These are phyloP conservation scores for Helichrysum umbraculigerum DNA, from an alignment of 129 eudicot genomes.

Conservation along the genomic window DNA sequence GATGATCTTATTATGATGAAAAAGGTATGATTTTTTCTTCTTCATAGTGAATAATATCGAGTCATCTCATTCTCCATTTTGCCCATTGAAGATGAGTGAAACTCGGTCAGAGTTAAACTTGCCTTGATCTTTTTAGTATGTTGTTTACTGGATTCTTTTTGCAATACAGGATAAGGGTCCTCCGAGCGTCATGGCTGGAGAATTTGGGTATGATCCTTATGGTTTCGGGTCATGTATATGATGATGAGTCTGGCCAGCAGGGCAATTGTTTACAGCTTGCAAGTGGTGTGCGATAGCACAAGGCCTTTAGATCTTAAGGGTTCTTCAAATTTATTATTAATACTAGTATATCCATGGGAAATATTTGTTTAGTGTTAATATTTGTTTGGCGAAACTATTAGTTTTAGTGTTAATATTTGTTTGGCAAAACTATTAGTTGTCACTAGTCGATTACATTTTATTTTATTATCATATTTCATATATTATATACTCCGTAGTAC, in stretches of 20 bases:
- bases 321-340: background rate
- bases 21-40: constrained; percentile 47
- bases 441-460: background rate
- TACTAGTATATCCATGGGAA: background rate
- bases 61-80: background rate
- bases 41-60: constrained; percentile 51
- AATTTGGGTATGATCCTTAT: constrained; percentile 57
- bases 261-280: background rate
- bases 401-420: background rate
- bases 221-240: constrained; percentile 42
- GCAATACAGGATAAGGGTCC: constrained; percentile 67
- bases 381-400: too few species aligned
- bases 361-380: background rate
- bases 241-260: constrained; percentile 6
- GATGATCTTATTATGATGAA: constrained; percentile 76
- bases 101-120: background rate
- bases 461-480: too few species aligned
- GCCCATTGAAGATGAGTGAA: background rate
- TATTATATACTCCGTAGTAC: too few species aligned
- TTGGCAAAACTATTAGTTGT: background rate
- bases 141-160: constrained; percentile 38
- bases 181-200: constrained; percentile 40
- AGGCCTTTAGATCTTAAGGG: background rate
- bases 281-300: background rate
- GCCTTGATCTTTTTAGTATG: background rate